These are phyloP conservation scores for Kazachstania kunashirensis DNA, from an alignment of 805 yeast genomes.

Conservation along the genomic window DNA sequence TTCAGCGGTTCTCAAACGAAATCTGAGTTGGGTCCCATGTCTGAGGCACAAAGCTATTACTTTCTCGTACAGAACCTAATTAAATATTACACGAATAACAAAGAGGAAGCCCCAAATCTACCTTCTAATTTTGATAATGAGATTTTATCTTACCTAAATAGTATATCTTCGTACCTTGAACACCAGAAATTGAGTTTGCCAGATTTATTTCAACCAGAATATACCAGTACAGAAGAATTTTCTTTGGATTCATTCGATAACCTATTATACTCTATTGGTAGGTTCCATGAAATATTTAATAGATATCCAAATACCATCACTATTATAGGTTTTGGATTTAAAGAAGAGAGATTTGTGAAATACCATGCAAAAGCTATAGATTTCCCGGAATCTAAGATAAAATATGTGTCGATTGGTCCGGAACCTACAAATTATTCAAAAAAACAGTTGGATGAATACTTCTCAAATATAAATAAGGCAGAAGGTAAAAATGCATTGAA, in stretches of 20 bases:
- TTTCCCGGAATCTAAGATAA: constrained; percentile 31
- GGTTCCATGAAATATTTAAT: constrained; percentile 40
- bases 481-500: constrained; percentile 47
- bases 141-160: constrained; percentile 4
- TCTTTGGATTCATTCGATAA: constrained; percentile 79
- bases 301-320: constrained; percentile 44
- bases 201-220: constrained; percentile 10
- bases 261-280: constrained; percentile 48
- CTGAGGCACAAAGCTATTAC: constrained; percentile 54
- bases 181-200: neutral
- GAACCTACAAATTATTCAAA: constrained; percentile 30
- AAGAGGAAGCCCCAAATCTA: neutral
- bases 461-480: constrained; percentile 35
- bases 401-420: constrained; percentile 54
- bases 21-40: constrained; percentile 39
- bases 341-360: constrained; percentile 46
- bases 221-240: constrained; percentile 50
- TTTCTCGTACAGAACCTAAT: constrained; percentile 33
- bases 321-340: constrained; percentile 69
- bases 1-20: constrained; percentile 69
- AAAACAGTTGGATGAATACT: constrained; percentile 32
- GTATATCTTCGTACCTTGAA: neutral
- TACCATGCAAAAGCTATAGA: constrained; percentile 46
- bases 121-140: constrained; percentile 6
- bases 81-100: neutral